These are phyloP conservation scores for Kodamaea sagamina DNA, from an alignment of 805 yeast species.

Conservation along the genomic window DNA sequence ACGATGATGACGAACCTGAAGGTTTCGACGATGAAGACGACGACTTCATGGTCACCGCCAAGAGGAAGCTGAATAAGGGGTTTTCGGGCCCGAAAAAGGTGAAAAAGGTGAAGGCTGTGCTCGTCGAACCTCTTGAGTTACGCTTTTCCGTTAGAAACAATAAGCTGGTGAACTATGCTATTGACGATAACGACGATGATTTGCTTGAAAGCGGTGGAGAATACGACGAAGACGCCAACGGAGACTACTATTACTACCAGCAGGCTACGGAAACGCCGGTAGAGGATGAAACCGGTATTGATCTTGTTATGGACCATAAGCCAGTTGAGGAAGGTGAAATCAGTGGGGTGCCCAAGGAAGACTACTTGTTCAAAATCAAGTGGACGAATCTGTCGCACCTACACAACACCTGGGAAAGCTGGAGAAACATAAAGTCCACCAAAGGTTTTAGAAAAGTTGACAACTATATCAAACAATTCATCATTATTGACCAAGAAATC, in stretches of 20 bases:
- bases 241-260: slow-evolving; percentile 36
- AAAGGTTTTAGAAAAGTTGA: slow-evolving; percentile 87
- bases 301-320: slow-evolving; percentile 44
- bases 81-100: slow-evolving; percentile 7
- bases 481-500: slow-evolving; percentile 72
- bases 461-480: slow-evolving; percentile 79
- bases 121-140: slow-evolving; percentile 46
- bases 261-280: slow-evolving; percentile 29
- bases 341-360: slow-evolving; percentile 49
- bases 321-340: slow-evolving; percentile 39
- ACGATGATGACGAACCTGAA: slow-evolving; percentile 18
- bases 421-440: slow-evolving; percentile 48
- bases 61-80: slow-evolving; percentile 16
- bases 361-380: slow-evolving; percentile 65
- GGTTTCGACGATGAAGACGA: slow-evolving; percentile 24
- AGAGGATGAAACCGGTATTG: slow-evolving; percentile 38
- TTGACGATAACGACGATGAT: slow-evolving; percentile 68
- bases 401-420: slow-evolving; percentile 93
- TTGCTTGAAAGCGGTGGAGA: slow-evolving; percentile 45
- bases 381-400: slow-evolving; percentile 89
- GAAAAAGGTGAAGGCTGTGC: slow-evolving; percentile 2
- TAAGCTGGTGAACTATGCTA: slow-evolving; percentile 70
- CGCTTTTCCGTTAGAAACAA: slow-evolving; percentile 77
- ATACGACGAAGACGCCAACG: slow-evolving; percentile 27
- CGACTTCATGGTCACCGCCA: slow-evolving; percentile 28